Evolutionary conservation across 208 protist genomes (phyloP).

Genomic region (Acanthamoeba triangularis): DNA sequence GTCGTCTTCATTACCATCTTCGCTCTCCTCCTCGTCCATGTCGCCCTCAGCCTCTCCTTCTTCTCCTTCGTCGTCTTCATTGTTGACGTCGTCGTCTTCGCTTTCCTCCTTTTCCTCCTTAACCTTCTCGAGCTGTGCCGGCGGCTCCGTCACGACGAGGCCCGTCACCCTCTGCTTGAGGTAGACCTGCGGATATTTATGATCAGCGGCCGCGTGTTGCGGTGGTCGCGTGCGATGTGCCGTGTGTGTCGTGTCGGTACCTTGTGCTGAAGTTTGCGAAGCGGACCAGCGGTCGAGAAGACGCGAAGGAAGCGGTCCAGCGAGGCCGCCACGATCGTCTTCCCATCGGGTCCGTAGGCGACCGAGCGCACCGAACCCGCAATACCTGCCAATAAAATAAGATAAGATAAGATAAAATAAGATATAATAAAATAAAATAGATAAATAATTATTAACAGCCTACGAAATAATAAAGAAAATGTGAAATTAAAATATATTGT

Average conservation of each 20-base stretch:
- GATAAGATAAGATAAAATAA: too few species aligned
- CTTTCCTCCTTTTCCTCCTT: conserved; percentile 41
- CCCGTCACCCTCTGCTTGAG: conserved; percentile 37
- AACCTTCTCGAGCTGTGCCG: neutral
- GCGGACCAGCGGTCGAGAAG: neutral
- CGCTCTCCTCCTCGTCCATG: neutral
- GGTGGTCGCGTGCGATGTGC: neutral
- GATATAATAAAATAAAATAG: too few species aligned
- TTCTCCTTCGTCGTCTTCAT: neutral
- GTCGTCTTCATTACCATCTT: neutral
- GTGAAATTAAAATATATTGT: neutral
- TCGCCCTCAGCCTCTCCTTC: neutral
- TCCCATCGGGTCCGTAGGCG: conserved; percentile 19
- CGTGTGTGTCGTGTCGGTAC: neutral
- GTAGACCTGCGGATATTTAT: neutral
- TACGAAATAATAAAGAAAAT: neutral
- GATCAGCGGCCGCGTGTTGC: too few species aligned
- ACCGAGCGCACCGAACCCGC: neutral
- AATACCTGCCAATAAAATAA: neutral
- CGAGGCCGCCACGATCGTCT: neutral
- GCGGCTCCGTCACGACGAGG: conserved; percentile 8
- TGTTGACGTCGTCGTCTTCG: neutral
- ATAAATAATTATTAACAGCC: neutral
- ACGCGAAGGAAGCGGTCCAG: conserved; percentile 42
- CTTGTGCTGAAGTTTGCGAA: neutral